Evolutionary conservation across 1,284 basidiomycete genomes (phyloP), one percentile per base, ranked within the genome.

Genomic region (Ceratobasidium sp.): DNA sequence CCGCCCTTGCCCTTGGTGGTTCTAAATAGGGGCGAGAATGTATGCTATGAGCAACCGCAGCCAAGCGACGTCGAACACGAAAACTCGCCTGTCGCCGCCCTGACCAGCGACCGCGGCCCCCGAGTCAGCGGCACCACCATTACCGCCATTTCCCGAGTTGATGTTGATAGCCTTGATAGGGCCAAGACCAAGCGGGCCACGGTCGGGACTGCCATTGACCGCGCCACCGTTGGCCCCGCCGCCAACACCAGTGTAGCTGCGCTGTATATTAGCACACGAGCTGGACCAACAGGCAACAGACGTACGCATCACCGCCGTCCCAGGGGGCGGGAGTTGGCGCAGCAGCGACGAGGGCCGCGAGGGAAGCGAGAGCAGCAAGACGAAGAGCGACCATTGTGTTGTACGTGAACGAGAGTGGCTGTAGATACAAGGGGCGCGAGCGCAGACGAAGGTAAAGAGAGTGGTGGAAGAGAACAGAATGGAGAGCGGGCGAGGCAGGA

Each of bases 151-250:
- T 48, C 75, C 77, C n/a, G 79, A 79, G 22, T 74, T 77, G 58
- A 80, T 74, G 63, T 81, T 81, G 62, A 81, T 76, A 2, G 78
- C 78, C 75, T 80, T 75, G 59, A 81, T 54, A 64, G 79, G 79
- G 62, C 79, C 64, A 27, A 81, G 74, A 19, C 80, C 79, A 51
- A 62, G 46, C 2, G 76, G 76, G 75, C 78, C 77, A 73, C 64
- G 77, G 77, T 62, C 69, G 34, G 75, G 51, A 16, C 74, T 61
- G 46, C 74, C 75, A n/a, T 71, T 56, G 53, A 75, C 54, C 62
- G 77, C 74, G 7, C 80, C 80, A 62, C 79, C 80, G 66, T 77
- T 76, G 48, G 80, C 79, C 49, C 75, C 68, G 54, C 80, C 80
- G 37, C 80, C 79, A n/a, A 75, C 76, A 49, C 80, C 79, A 78